Evolutionary conservation across 192 early-diverging fungal genomes (phyloP), one percentile per base, ranked within the genome.

Genomic region (Rhizoclosmatium sp.): DNA sequence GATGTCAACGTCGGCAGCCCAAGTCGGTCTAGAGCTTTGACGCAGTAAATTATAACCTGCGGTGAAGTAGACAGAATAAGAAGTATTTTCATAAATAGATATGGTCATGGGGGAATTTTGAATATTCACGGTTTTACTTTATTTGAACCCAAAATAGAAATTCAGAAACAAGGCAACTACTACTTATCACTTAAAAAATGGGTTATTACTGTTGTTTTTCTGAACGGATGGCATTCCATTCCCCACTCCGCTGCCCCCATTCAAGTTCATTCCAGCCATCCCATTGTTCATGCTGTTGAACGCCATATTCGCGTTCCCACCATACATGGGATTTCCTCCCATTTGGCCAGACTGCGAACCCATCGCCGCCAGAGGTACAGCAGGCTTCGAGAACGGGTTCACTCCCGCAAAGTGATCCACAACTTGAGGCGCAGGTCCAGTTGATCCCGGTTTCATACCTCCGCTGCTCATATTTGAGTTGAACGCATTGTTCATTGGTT

Each of bases 361-460:
- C 70, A 72, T 72, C 49, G 70, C 70, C 7, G 76, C 39, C 46
- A 78, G 51, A 7, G 76, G 76, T 9, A 78, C 48, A 21, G 39
- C n/a, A 2, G 76, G 65, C 31, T 78, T 78, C 16, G 76, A 40
- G 51, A 78, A 78, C 12, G 76, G 76, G 54, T 78, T 78, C 45
- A 78, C 49, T 31, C 48, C 47, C 7, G 76, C 76, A 19, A 78
- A 47, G 2, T 23, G 76, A 78, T 78, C 76, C 62, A 66, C 65
- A 41, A 78, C 65, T 12, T 72, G 70, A 3, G 16, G 7, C 7
- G 70, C 42, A 10, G 70, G 70, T 19, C 70, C 70, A 39, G 54
- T 31, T 3, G 14, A 69, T 16, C 21, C 48, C 10, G 21, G 16
- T 21, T 47, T 69, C 12, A 47, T 59, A n/a, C 49, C 56, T 47